These are phyloP conservation scores for Dendrocalamus latiflorus DNA, from an alignment of 202 grass and related monocot species.

Conservation along the genomic window DNA sequence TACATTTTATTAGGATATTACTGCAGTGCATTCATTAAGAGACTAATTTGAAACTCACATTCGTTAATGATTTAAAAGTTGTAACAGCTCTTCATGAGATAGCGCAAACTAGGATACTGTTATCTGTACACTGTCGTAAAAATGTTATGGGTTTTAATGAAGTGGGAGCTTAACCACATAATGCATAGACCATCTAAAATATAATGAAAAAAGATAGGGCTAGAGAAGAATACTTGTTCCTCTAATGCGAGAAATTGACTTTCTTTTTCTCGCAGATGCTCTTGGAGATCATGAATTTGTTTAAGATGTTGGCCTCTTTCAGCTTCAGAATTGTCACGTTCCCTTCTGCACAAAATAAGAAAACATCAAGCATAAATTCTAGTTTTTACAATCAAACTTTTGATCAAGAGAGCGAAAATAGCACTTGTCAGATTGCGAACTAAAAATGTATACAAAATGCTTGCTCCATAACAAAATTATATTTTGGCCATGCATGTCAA, in stretches of 20 bases:
- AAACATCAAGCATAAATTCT: neutral
- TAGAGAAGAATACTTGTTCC: conserved; percentile 67
- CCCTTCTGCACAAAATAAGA: conserved; percentile 64
- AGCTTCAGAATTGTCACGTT: conserved; percentile 79
- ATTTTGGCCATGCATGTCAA: neutral
- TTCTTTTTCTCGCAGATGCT: conserved; percentile 79
- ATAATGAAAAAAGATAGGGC: conserved; percentile 3
- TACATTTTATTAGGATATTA: too few species aligned
- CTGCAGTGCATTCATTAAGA: too few species aligned
- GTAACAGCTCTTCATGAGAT: neutral
- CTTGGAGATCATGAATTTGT: conserved; percentile 89
- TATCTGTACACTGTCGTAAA: neutral
- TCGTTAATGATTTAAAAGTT: neutral
- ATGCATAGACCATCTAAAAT: neutral
- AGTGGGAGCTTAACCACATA: neutral
- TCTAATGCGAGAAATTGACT: conserved; percentile 77
- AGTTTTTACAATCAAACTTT: neutral
- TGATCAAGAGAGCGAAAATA: neutral
- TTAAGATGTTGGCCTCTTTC: conserved; percentile 91
- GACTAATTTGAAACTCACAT: too few species aligned
- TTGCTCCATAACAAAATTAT: neutral
- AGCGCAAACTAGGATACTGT: neutral
- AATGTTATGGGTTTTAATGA: neutral
- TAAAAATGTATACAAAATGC: neutral
- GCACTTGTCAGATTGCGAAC: neutral